Percentiles rank a stretch among this genome's conserved stretches.
Evolutionary conservation across 1,284 basidiomycete species (phyloP).

Genomic region (Ustilago sp.): DNA sequence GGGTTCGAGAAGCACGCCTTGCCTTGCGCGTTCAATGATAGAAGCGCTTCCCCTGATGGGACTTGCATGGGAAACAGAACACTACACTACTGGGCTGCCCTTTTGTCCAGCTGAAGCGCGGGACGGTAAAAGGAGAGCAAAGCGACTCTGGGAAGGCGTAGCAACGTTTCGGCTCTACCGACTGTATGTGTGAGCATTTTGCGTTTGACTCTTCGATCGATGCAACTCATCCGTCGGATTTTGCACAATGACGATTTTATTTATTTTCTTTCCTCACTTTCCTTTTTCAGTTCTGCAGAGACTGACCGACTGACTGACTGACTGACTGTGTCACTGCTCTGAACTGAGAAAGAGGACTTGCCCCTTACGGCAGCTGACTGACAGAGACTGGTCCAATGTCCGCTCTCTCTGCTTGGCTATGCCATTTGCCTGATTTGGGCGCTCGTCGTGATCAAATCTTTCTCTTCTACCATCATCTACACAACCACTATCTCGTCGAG

Average conservation of each 20-base stretch:
- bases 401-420: slow-evolving; percentile 1
- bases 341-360: background rate
- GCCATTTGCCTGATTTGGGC: background rate
- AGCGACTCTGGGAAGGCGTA: background rate
- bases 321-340: background rate
- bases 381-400: background rate
- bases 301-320: slow-evolving; percentile 1
- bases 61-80: slow-evolving; percentile 2
- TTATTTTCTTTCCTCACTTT: background rate
- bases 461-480: slow-evolving; percentile 35
- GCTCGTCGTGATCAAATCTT: slow-evolving; percentile 9
- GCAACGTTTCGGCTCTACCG: background rate
- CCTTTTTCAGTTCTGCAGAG: slow-evolving; percentile 5
- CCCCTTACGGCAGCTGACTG: slow-evolving; percentile 7
- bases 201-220: slow-evolving; percentile 12
- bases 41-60: slow-evolving; percentile 1
- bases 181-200: slow-evolving; percentile 1
- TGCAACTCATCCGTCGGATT: slow-evolving; percentile 11
- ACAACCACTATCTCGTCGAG: slow-evolving; percentile 17
- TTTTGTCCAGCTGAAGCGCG: background rate
- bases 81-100: background rate
- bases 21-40: background rate
- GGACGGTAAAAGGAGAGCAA: slow-evolving; percentile 4
- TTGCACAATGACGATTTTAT: slow-evolving; percentile 8
- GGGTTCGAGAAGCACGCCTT: slow-evolving; percentile 2